These are phyloP conservation scores for Carex parvula DNA, from an alignment of 176 grass and related monocot species.

Conservation along the genomic window DNA sequence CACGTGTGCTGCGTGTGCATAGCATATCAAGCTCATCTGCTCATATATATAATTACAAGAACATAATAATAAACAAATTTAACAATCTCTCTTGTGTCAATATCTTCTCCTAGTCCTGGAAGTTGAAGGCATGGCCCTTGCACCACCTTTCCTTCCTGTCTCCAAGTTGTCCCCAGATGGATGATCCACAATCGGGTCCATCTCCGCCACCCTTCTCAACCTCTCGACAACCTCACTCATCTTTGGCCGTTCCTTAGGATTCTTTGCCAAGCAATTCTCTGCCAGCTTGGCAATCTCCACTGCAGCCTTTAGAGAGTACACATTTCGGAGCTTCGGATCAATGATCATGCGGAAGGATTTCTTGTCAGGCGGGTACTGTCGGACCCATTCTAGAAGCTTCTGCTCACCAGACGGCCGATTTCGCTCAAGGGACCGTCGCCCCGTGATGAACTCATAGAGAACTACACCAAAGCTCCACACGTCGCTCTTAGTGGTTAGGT, in stretches of 20 bases:
- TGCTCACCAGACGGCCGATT: constrained; percentile 60
- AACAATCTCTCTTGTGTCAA: background rate
- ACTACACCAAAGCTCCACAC: constrained; percentile 94
- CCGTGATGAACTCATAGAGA: constrained; percentile 85
- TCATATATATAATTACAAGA: background rate
- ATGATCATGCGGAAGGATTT: constrained; percentile 93
- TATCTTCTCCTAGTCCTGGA: constrained; percentile 5
- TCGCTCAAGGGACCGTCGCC: constrained; percentile 63
- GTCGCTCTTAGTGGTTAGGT: constrained; percentile 83
- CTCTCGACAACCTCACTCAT: constrained; percentile 72
- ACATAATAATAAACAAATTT: background rate
- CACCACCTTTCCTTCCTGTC: background rate
- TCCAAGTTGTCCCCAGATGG: background rate
- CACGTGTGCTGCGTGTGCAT: background rate
- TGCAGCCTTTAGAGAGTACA: constrained; percentile 61
- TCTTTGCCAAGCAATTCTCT: constrained; percentile 61
- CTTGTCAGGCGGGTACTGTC: constrained; percentile 53
- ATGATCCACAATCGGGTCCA: constrained; percentile 22
- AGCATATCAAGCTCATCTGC: background rate
- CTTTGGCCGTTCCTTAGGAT: constrained; percentile 63
- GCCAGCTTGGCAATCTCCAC: constrained; percentile 81
- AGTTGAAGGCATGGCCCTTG: background rate
- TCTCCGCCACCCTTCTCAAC: constrained; percentile 41
- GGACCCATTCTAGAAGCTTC: constrained; percentile 88
- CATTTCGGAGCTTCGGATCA: constrained; percentile 60